Conservation (phyloP, 2,329 filamentous ascomycete species). For the Pyrenochaeta sp. region DNA sequence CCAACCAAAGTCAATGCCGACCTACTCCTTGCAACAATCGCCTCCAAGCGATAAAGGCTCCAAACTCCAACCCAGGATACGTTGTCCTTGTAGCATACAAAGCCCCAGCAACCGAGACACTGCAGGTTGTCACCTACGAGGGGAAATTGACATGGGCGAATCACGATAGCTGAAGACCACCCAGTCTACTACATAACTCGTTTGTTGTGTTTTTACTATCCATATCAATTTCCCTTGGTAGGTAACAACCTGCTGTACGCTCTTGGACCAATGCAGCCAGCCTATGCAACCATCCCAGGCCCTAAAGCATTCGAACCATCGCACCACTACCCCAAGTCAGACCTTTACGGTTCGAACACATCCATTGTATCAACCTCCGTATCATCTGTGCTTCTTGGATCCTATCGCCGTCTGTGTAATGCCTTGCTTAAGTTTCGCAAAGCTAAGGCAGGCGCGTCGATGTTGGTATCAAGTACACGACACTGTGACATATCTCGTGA, state of each 20-base stretch:
- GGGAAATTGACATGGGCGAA: no score
- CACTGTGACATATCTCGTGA: not conserved
- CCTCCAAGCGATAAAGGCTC: not conserved
- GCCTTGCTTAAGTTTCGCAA: not conserved
- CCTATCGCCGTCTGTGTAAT: not conserved
- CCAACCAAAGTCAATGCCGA: conserved; percentile 3
- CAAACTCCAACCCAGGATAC: not conserved
- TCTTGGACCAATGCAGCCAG: not conserved
- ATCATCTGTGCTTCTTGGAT: not conserved
- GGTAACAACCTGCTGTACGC: no score
- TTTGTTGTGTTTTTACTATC: no score
- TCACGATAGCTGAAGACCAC: no score
- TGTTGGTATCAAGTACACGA: not conserved
- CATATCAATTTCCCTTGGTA: no score
- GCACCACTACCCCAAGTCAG: not conserved
- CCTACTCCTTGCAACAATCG: not conserved
- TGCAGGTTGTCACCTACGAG: no score
- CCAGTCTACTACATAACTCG: no score
- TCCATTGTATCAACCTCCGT: not conserved
- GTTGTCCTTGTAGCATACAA: not conserved
- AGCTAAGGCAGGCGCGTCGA: not conserved
- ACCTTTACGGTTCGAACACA: not conserved
- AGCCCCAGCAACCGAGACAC: not conserved
- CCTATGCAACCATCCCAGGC: not conserved
- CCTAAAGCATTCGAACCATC: not conserved